Evolutionary conservation across 768 basidiomycete genomes (phyloP).

Genomic region (Hericium erinaceus): DNA sequence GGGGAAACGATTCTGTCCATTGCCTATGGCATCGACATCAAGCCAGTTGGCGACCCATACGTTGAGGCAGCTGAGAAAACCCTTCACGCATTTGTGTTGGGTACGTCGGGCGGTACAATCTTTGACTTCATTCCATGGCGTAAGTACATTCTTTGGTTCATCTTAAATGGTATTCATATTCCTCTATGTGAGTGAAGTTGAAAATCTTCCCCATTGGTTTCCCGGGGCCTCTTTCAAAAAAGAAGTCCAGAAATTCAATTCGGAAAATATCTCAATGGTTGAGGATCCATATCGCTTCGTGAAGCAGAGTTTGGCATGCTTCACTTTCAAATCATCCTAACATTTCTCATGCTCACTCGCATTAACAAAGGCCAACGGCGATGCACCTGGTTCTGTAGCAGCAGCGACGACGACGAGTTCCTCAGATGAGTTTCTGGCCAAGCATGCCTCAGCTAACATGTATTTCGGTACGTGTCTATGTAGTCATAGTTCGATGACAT

Average conservation of each 20-base stretch:
- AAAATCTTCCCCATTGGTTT: not conserved
- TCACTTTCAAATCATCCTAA: not conserved
- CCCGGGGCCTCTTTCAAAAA: not conserved
- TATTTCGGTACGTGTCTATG: not conserved
- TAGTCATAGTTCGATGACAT: not conserved
- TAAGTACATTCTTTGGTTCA: not conserved
- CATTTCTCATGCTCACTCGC: not conserved
- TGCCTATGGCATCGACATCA: not conserved
- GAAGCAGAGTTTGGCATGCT: not conserved
- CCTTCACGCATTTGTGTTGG: not conserved
- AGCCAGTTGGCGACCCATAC: not conserved
- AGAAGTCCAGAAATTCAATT: not conserved
- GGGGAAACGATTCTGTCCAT: too few species aligned
- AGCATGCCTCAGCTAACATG: not conserved
- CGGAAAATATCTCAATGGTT: not conserved
- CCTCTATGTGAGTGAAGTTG: not conserved
- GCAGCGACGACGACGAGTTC: conserved; percentile 8
- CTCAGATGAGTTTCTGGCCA: conserved; percentile 7
- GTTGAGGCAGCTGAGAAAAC: not conserved
- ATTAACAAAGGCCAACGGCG: not conserved
- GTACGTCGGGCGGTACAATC: not conserved
- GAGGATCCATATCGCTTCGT: not conserved
- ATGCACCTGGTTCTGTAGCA: not conserved
- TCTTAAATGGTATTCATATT: not conserved
- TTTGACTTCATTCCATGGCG: not conserved